These are phyloP conservation scores for Boletus barrowsii DNA, from an alignment of 768 basidiomycete genomes.

Conservation along the genomic window DNA sequence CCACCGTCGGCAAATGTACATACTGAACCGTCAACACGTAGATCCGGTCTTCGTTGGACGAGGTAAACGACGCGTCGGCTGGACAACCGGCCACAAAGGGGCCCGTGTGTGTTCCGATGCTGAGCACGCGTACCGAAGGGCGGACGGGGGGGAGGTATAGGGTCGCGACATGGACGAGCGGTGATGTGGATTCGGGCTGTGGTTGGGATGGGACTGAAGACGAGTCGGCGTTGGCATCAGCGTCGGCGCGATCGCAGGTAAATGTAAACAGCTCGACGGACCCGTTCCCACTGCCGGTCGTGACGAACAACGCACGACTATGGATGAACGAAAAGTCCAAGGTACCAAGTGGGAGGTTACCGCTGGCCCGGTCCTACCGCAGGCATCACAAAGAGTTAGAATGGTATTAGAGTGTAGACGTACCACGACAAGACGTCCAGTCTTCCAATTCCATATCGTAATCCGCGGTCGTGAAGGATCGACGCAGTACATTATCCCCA, in stretches of 20 bases:
- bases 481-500: slow-evolving; percentile 46
- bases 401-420: slow-evolving; percentile 14
- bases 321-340: slow-evolving; percentile 50
- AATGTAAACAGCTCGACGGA: slow-evolving; percentile 45
- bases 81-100: slow-evolving; percentile 31
- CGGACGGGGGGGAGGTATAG: slow-evolving; percentile 14
- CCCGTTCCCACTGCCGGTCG: slow-evolving; percentile 33
- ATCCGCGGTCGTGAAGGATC: slow-evolving; percentile 25
- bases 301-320: slow-evolving; percentile 41
- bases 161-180: slow-evolving; percentile 18
- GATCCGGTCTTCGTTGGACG: slow-evolving; percentile 24
- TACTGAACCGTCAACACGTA: slow-evolving; percentile 28
- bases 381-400: neutral
- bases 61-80: slow-evolving; percentile 21
- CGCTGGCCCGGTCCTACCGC: slow-evolving; percentile 28
- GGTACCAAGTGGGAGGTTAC: slow-evolving; percentile 24
- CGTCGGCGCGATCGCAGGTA: slow-evolving; percentile 6
- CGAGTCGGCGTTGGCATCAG: neutral
- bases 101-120: slow-evolving; percentile 31
- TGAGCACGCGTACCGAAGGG: slow-evolving; percentile 10
- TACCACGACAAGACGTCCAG: slow-evolving; percentile 41
- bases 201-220: neutral
- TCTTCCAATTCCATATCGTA: slow-evolving; percentile 52
- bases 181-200: neutral
- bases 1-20: neutral